Evolutionary conservation across 306 rosid species (phyloP).

Genomic region (Citrullus amarus): DNA sequence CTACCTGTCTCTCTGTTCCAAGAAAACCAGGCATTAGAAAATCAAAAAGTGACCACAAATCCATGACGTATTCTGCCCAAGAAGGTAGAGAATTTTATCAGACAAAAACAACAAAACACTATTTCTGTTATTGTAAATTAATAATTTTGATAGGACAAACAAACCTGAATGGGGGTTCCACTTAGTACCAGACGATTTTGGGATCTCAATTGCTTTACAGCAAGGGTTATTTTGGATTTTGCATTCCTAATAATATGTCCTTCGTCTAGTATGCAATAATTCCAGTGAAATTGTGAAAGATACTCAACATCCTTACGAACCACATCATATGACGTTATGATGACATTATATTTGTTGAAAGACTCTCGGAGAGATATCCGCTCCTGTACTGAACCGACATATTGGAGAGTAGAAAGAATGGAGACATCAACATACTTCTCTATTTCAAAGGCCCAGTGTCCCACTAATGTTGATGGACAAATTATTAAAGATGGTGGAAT

Average conservation of each 20-base stretch:
- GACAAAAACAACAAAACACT: neutral
- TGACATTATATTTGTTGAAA: slow-evolving; percentile 63
- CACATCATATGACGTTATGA: slow-evolving; percentile 90
- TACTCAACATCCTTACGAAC: slow-evolving; percentile 82
- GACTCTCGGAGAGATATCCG: slow-evolving; percentile 51
- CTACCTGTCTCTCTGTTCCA: slow-evolving; percentile 96
- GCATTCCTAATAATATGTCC: slow-evolving; percentile 95
- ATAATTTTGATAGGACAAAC: slow-evolving; percentile 13
- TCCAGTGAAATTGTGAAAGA: slow-evolving; percentile 66
- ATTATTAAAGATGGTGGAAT: slow-evolving; percentile 69
- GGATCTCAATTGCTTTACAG: slow-evolving; percentile 90
- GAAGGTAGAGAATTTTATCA: slow-evolving; percentile 15
- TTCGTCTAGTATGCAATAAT: slow-evolving; percentile 89
- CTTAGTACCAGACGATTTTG: slow-evolving; percentile 89
- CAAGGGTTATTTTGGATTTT: slow-evolving; percentile 76
- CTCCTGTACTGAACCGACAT: slow-evolving; percentile 81
- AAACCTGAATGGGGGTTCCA: slow-evolving; percentile 98
- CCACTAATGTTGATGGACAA: slow-evolving; percentile 97
- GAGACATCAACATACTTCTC: slow-evolving; percentile 80
- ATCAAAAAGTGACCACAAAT: slow-evolving; percentile 97
- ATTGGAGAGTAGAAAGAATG: slow-evolving; percentile 76
- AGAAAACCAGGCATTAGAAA: slow-evolving; percentile 99
- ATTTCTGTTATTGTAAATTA: neutral
- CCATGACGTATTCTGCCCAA: slow-evolving; percentile 91
- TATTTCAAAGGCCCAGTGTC: slow-evolving; percentile 97